Base-by-base conservation (phyloP, 352 stramenopile species). In the Globisporangium okanoganense region DNA sequence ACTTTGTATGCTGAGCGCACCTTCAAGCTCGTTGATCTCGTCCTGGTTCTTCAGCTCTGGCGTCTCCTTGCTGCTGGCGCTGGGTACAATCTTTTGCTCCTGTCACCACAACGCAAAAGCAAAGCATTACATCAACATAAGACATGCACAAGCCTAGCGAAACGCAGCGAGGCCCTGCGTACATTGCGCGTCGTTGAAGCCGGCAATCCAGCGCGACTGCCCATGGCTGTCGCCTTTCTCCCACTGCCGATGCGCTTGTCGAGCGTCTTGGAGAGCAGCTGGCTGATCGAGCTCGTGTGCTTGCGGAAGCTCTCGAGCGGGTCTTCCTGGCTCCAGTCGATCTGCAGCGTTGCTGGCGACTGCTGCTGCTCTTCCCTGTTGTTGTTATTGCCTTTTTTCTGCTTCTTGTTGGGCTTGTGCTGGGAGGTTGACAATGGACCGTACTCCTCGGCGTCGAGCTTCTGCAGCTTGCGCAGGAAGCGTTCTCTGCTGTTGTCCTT, bases 21-120 rank as follows among this genome's bases (percentile, higher is more conserved):
- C 67, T 79, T 83, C 75, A 3, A 87, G 47, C 44, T 82, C 66
- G 12, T 69, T 61, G 60, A 87, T 87, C 54, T 85, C 75, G 16
- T 80, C 66, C 31, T 73, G 52, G 5, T 73, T 64, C 59, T 62
- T 70, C 59, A 50, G 22, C 25, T 64, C 38, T 33, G 59, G 57
- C 22, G 22, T 45, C 22, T 62, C 57, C 20, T 62, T 25, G 10
- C 41, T 60, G 13, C 41, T 60, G 13, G n/a, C 40, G 20, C 52
- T 62, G 4, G 35, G 20, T 44, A 40, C 43, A 24, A 38, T 13
- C 56, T 70, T 51, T 1, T 8, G n/a, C 29, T 56, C 18, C 44
- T 56, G 18, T 38, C n/a, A n/a, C n/a, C n/a, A n/a, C 1, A 6
- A 25, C 3, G 18, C 14, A n/a, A 33, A 13, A 13, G 6, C 45